phyloP scores from a whole-genome alignment of 106 monocot species.

The Phalaenopsis equestris region DNA sequence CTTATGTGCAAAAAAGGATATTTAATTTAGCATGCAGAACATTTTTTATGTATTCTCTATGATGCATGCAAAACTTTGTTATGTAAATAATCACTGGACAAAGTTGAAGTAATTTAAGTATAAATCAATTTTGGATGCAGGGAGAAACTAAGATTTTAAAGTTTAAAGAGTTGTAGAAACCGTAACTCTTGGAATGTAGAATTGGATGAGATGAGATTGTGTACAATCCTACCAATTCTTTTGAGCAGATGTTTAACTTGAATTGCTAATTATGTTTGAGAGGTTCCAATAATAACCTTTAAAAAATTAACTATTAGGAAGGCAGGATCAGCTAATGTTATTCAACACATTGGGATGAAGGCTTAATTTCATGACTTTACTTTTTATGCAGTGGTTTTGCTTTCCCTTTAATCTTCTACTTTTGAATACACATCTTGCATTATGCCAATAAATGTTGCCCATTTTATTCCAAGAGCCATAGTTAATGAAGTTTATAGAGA shows the following conservation, averaged over 20 bases:
- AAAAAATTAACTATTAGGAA: no score
- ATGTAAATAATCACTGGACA: background rate
- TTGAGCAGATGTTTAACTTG: background rate
- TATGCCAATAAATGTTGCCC: no score
- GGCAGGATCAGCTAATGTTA: no score
- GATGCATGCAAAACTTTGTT: background rate
- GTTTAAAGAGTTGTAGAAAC: background rate
- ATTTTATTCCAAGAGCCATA: no score
- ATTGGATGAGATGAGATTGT: background rate
- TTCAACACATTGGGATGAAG: no score
- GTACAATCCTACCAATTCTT: background rate
- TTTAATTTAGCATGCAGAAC: background rate
- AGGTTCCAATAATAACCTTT: no score
- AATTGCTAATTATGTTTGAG: background rate
- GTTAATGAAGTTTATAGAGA: no score
- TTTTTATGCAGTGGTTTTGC: no score
- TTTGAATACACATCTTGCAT: no score
- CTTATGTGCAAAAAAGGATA: background rate
- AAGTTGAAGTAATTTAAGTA: background rate
- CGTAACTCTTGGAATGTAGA: background rate
- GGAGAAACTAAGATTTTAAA: background rate
- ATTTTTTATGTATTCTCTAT: background rate
- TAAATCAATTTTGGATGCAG: background rate
- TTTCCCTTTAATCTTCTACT: no score
- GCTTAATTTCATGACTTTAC: no score